Evolutionary conservation across 352 stramenopile genomes (phyloP), one percentile per base, ranked within the genome.

Genomic region (Phytophthora cryptogea): DNA sequence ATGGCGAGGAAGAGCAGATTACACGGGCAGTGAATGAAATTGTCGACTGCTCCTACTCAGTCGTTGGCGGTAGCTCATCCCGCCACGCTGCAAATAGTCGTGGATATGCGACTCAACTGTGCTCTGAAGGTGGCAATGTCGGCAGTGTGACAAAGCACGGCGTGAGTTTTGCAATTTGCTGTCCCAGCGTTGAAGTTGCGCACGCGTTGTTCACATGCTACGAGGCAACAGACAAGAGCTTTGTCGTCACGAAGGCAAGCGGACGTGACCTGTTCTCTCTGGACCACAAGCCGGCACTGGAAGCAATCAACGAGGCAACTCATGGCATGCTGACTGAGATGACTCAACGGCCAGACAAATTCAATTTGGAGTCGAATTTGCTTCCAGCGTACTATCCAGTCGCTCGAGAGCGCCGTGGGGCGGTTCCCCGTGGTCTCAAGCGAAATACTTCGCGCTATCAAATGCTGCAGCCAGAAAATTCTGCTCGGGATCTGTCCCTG

Each of bases 181-280:
- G 74, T 36, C 86, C 86, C 5, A 92, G 82, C 54, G 83, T 95
- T 6, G 82, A 92, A 53, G 80, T 95, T 27, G 68, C 80, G 2
- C 76, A 91, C 40, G 80, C 82, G 30, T 78, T 87, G 48, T 95
- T 95, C 66, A 92, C 80, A 43, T 92, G 86, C 61, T 95, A 93
- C 66, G 81, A 91, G 39, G 74, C 79, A 35, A 90, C 82, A 23
- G 79, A 89, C 20, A 88, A 79, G 47, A 68, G 55, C 0, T 91
- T 93, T 36, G 65, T 76, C 7, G 84, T 91, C 26, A 89, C 80
- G 0, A 87, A 93, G 51, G 71, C 76, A 8, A 63, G 67, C 41
- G 79, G 82, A 0, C 83, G 83, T 28, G 72, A 87, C n/a, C 54
- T 95, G 35, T 59, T 77, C 30, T 61, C 72, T 3, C 51, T 95